phyloP scores from a whole-genome alignment of 441 rosid species.

The Pelargonium australe region DNA sequence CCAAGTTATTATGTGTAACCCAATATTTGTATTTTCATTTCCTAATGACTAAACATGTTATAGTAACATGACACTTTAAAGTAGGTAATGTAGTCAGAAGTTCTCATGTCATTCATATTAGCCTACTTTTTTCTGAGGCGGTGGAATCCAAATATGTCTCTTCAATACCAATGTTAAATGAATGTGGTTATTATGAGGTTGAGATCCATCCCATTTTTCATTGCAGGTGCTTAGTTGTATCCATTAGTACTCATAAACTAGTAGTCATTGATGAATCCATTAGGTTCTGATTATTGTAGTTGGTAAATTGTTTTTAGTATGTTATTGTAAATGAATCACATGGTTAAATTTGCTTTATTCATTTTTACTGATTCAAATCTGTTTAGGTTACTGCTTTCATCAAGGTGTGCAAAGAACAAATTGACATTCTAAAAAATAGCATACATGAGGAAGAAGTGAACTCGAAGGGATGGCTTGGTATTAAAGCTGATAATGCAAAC shows the following conservation, averaged over 20 bases:
- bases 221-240: background rate
- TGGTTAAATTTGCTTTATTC: background rate
- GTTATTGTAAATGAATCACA: background rate
- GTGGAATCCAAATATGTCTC: background rate
- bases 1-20: background rate
- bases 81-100: background rate
- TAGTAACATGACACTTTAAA: background rate
- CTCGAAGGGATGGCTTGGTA: constrained; percentile 78
- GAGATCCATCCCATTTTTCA: background rate
- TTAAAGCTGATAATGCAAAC: constrained; percentile 45
- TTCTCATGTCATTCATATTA: background rate
- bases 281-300: background rate
- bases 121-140: background rate
- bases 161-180: background rate
- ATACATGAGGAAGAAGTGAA: constrained; percentile 61
- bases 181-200: background rate
- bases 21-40: background rate
- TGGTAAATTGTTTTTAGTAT: background rate
- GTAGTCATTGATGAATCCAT: background rate
- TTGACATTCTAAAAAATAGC: constrained; percentile 71
- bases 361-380: constrained; percentile 9
- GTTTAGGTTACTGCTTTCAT: constrained; percentile 71
- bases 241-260: background rate
- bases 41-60: background rate
- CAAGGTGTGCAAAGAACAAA: constrained; percentile 85